These are phyloP conservation scores for Fusarium sp. DNA, from an alignment of 2,329 filamentous ascomycete species.

Conservation along the genomic window DNA sequence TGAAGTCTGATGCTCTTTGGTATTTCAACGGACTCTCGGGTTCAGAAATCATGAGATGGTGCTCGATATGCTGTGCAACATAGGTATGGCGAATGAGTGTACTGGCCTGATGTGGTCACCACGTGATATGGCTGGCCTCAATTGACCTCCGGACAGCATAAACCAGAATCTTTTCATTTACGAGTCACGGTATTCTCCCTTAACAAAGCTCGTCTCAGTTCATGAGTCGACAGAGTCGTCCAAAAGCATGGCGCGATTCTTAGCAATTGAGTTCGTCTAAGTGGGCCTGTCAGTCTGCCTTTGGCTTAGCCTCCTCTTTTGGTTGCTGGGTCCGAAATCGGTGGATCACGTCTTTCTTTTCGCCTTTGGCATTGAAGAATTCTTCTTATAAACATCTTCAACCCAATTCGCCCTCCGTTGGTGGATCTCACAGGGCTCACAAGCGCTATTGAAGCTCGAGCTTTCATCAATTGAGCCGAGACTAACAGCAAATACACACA, in stretches of 20 bases:
- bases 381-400: slow-evolving; percentile 11
- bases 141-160: neutral
- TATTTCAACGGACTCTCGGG: neutral
- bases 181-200: neutral
- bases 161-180: no score
- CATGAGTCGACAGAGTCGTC: neutral
- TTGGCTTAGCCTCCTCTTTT: neutral
- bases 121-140: neutral
- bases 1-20: neutral
- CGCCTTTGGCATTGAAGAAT: slow-evolving; percentile 10
- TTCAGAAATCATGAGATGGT: neutral
- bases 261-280: neutral
- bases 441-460: neutral
- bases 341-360: slow-evolving; percentile 7
- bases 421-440: slow-evolving; percentile 17
- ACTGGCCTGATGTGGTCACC: neutral
- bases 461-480: neutral
- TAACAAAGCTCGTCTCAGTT: neutral
- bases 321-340: slow-evolving; percentile 17
- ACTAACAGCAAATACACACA: neutral
- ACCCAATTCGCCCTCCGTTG: slow-evolving; percentile 1
- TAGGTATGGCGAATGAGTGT: neutral
- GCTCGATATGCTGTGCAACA: neutral
- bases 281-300: slow-evolving; percentile 1
- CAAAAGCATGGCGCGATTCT: neutral